Conservation (phyloP, 305 asterid genomes). For the Ruellia speciosa region DNA sequence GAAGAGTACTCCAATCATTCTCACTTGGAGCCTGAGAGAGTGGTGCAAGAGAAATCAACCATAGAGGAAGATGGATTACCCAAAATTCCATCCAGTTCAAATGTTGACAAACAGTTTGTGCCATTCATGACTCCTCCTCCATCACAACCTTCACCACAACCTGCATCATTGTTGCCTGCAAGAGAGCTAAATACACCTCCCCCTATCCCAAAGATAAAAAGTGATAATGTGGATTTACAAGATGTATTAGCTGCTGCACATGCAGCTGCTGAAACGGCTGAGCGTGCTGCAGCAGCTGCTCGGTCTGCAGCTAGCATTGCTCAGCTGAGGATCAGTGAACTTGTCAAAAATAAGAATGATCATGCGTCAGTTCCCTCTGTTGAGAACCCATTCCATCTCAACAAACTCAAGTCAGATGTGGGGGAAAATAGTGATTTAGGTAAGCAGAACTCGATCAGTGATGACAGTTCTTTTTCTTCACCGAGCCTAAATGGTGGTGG, state of each 20-base stretch:
- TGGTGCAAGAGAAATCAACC: slow-evolving; percentile 26
- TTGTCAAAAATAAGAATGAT: slow-evolving; percentile 35
- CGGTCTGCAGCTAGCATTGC: slow-evolving; percentile 90
- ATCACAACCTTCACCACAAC: slow-evolving; percentile 42
- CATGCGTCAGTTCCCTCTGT: slow-evolving; percentile 25
- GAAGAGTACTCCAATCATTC: slow-evolving; percentile 18
- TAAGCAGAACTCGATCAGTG: slow-evolving; percentile 27
- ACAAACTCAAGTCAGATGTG: slow-evolving; percentile 21
- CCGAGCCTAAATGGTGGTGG: slow-evolving; percentile 23
- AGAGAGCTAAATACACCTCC: slow-evolving; percentile 28
- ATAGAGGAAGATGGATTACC: slow-evolving; percentile 26
- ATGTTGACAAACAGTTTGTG: slow-evolving; percentile 53
- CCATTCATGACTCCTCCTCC: slow-evolving; percentile 50
- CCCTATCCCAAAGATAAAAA: slow-evolving; percentile 22
- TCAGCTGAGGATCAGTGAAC: slow-evolving; percentile 63
- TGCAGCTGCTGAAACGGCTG: slow-evolving; percentile 86
- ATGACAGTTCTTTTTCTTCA: slow-evolving; percentile 24
- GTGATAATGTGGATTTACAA: slow-evolving; percentile 52
- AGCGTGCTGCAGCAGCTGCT: slow-evolving; percentile 90
- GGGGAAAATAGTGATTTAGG: slow-evolving; percentile 23
- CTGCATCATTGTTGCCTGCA: slow-evolving; percentile 26
- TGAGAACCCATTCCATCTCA: slow-evolving; percentile 46
- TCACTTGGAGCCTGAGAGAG: slow-evolving; percentile 29
- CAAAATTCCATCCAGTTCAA: slow-evolving; percentile 15
- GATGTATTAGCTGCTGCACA: slow-evolving; percentile 82